phyloP scores from a whole-genome alignment of 2,329 filamentous ascomycete species.

The Colletotrichum sp. region DNA sequence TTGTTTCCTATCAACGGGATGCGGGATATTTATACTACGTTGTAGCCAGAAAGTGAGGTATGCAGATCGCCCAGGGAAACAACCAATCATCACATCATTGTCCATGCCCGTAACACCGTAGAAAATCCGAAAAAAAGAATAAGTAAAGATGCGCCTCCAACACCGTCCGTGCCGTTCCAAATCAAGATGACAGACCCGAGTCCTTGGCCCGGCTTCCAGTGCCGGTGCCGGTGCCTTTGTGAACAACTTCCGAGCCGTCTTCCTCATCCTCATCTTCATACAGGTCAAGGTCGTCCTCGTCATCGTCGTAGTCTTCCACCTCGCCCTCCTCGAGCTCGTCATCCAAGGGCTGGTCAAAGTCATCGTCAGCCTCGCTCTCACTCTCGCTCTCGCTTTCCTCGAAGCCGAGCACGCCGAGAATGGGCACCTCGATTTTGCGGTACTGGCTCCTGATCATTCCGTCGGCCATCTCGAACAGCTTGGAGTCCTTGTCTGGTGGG shows the following conservation, averaged over 20 bases:
- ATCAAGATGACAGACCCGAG: slow-evolving; percentile 16
- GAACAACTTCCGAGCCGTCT: slow-evolving; percentile 11
- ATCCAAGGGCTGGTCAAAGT: slow-evolving; percentile 27
- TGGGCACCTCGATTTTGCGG: slow-evolving; percentile 48
- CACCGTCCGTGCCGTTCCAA: slow-evolving; percentile 1
- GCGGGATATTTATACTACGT: neutral
- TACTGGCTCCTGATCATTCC: slow-evolving; percentile 53
- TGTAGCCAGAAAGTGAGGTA: slow-evolving; percentile 7
- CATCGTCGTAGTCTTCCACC: slow-evolving; percentile 27
- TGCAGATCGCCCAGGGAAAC: slow-evolving; percentile 9
- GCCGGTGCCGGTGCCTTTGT: slow-evolving; percentile 17
- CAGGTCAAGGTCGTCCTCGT: slow-evolving; percentile 25
- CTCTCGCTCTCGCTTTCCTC: slow-evolving; percentile 49
- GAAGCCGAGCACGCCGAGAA: slow-evolving; percentile 49
- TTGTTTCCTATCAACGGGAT: slow-evolving; percentile 8
- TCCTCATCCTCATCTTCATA: slow-evolving; percentile 21
- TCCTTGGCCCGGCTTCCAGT: slow-evolving; percentile 19
- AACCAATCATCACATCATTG: slow-evolving; percentile 17
- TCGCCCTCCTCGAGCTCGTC: slow-evolving; percentile 31
- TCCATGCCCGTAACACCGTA: slow-evolving; percentile 5
- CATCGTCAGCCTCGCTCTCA: slow-evolving; percentile 26
- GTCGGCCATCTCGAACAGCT: slow-evolving; percentile 49
- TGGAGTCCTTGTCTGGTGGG: slow-evolving; percentile 44
- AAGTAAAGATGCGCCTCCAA: neutral
- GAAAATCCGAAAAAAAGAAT: neutral